phyloP scores from a whole-genome alignment of 169 alveolate species.

The Eimeria acervulina region DNA sequence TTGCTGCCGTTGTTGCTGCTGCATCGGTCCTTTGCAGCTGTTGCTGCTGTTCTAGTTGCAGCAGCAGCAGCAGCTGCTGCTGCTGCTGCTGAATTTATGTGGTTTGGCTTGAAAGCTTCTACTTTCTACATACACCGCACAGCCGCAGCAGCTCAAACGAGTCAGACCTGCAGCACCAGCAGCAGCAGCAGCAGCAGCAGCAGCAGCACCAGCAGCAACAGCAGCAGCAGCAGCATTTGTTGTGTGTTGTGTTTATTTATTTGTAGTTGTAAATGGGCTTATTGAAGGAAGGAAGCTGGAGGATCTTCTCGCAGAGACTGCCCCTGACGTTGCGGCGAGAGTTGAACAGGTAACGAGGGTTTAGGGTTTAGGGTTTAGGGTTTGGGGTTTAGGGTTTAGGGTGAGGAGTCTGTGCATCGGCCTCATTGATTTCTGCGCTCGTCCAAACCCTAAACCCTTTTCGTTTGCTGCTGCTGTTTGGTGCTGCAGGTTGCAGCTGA shows the following conservation, averaged over 20 bases:
- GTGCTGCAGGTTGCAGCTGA: slow-evolving; percentile 10
- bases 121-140: not conserved
- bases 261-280: not conserved
- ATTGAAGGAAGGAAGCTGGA: not conserved
- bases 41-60: not conserved
- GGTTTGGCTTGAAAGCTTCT: not conserved
- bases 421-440: not conserved
- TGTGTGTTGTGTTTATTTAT: not conserved
- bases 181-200: no score
- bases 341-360: not conserved
- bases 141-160: no score
- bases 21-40: not conserved
- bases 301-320: not conserved
- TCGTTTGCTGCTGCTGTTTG: slow-evolving; percentile 15
- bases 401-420: not conserved
- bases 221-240: not conserved
- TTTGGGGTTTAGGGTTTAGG: slow-evolving; percentile 14
- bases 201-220: not conserved
- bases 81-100: not conserved
- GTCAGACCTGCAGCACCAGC: no score
- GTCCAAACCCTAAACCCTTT: not conserved
- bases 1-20: no score
- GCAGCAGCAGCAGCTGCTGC: not conserved
- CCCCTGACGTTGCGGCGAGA: not conserved
- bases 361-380: slow-evolving; percentile 15